Conservation (phyloP, 176 grass and related monocot species). For the Thalia dealbata region DNA sequence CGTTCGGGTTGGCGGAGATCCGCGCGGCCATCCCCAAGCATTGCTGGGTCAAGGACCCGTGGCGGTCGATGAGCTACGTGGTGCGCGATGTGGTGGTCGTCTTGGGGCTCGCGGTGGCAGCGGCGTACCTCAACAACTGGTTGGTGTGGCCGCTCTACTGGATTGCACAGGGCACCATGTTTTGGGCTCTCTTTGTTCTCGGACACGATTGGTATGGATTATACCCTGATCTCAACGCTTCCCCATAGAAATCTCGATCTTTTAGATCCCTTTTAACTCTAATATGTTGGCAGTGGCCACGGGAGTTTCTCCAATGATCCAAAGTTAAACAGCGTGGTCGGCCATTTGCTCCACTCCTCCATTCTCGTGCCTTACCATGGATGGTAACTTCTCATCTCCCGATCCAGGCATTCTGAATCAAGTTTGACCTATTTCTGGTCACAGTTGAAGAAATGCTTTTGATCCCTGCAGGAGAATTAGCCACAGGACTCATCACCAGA, state of each 20-base stretch:
- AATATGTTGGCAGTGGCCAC: background rate
- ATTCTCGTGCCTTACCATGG: slow-evolving; percentile 4
- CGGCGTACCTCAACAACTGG: background rate
- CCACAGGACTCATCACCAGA: slow-evolving; percentile 14
- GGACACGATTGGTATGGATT: slow-evolving; percentile 9
- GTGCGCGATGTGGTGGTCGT: background rate
- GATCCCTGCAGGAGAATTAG: slow-evolving; percentile 2
- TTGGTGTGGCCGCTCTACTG: background rate
- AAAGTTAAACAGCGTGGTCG: background rate
- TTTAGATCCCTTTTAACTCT: background rate
- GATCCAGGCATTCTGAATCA: background rate
- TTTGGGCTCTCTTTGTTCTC: slow-evolving; percentile 15
- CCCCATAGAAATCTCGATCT: background rate
- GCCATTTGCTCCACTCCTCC: slow-evolving; percentile 7
- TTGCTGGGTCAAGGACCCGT: background rate
- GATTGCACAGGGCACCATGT: slow-evolving; percentile 5
- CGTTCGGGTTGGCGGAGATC: background rate
- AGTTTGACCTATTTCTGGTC: background rate
- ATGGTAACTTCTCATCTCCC: background rate
- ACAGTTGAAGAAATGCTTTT: background rate
- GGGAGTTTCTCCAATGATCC: slow-evolving; percentile 2
- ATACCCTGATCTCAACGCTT: background rate
- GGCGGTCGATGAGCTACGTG: slow-evolving; percentile 3
- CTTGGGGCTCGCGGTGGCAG: background rate
- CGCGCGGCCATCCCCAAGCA: background rate